Evolutionary conservation across 176 grass and related monocot species (phyloP).

Genomic region (Otatea glauca): DNA sequence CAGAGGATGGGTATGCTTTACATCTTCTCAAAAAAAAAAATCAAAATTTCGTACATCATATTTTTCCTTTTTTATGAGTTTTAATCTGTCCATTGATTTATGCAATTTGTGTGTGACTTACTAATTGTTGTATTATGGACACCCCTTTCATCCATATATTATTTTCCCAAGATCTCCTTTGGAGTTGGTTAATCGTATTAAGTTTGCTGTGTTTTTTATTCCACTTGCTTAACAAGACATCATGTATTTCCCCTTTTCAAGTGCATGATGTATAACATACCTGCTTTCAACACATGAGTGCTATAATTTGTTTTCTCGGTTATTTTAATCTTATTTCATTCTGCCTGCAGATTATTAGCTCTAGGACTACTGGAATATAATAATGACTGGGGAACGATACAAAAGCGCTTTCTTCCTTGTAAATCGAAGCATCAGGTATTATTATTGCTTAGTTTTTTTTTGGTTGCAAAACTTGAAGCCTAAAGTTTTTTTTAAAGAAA

Average conservation of each 20-base stretch:
- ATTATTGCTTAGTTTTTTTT: constrained; percentile 31
- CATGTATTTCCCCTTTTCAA: constrained; percentile 14
- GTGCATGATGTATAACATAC: constrained; percentile 16
- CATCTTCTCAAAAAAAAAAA: constrained; percentile 16
- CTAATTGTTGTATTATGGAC: constrained; percentile 9
- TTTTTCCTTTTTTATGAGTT: constrained; percentile 31
- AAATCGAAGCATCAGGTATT: constrained; percentile 86
- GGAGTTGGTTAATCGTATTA: constrained; percentile 36
- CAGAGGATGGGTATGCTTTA: constrained; percentile 75
- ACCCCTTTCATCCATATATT: constrained; percentile 15
- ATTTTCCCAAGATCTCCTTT: constrained; percentile 18
- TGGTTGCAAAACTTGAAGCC: constrained; percentile 10
- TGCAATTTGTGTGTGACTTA: constrained; percentile 30
- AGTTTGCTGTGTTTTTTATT: constrained; percentile 19
- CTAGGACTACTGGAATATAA: constrained; percentile 84
- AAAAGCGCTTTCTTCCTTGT: constrained; percentile 89
- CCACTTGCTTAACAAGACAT: constrained; percentile 23
- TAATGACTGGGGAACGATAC: constrained; percentile 86
- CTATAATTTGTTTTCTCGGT: constrained; percentile 21
- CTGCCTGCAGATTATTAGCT: constrained; percentile 78
- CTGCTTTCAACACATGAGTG: constrained; percentile 1
- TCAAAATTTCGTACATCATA: not conserved
- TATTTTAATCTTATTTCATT: constrained; percentile 30
- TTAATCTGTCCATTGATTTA: constrained; percentile 22
- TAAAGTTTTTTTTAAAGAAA: not conserved